Base-by-base conservation (phyloP, 306 rosid species). In the Aeschynomene evenia region DNA sequence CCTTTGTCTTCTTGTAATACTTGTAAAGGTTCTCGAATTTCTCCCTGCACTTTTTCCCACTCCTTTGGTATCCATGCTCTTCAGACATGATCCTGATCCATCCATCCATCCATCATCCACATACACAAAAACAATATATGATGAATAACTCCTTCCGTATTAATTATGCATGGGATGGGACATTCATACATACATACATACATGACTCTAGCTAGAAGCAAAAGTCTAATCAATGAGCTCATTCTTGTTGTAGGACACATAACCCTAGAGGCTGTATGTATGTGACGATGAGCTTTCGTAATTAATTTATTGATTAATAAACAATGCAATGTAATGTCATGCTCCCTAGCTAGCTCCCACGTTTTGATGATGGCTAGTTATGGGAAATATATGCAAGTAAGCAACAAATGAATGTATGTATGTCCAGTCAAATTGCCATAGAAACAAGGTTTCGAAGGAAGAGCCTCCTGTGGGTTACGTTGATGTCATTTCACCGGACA, bases 11-110 rank as follows among this genome's bases (percentile, higher is more conserved):
- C 84, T 94, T 94, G 92, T 94, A 94, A 70, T 94, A 94, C 72
- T 94, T 94, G 87, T 91, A 94, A 53, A 94, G 85, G 76, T 94
- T 94, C 57, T 94, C 99, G 66, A 94, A 94, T 72, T 94, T 94
- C 71, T 94, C 99, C 74, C 99, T 84, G 91, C 99, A 95, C 82
- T 95, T 95, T 66, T 95, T 95, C 46, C 99, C 99, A 82, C 95
- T 95, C 65, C 99, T 89, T 84, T 91, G 99, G 34, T 91, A 89
- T 33, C 97, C 92, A 74, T 95, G 95, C 74, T 95, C 99, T 63
- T 91, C 97, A 43, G 82, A 76, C 99, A 95, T 89, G 43, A 91
- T 89, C 92, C 99, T 95, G 64, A 43, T n/a, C n/a, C n/a, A n/a
- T n/a, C n/a, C n/a, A n/a, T n/a, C n/a, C n/a, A n/a, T n/a, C n/a